Base-by-base conservation (phyloP, 2,329 filamentous ascomycete genomes). In the Cercospora brassicicola region DNA sequence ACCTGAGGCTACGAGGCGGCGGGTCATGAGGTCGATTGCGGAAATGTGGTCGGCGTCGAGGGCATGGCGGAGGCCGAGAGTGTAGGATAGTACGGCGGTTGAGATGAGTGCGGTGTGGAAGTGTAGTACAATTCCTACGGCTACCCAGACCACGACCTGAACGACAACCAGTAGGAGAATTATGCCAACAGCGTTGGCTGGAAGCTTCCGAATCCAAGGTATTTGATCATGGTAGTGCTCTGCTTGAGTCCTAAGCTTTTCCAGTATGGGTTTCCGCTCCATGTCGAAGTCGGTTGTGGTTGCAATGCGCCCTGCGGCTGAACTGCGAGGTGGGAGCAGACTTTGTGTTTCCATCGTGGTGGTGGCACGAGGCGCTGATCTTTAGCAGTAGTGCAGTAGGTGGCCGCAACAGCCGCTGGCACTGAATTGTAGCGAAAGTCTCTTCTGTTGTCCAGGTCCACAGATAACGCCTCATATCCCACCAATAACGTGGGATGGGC, bases 11-110 rank as follows among this genome's bases (percentile, higher is more conserved):
- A 98, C 88, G 26, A 98, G 87, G 6, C 94, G 89, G 2, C 95
- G 87, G 0, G 95, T 98, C 90, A 96, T 96, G 42, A 98, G 86
- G 80, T 98, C 94, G 75, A 98, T 99, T 71, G 94, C 94, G 48
- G 88, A 89, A 71, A 92, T 92, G 77, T 98, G 95, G 80, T 98
- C 94, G n/a, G 94, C 95, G 76, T 98, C 95, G 55, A 98, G 88
- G n/a, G 94, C 94, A 83, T 98, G 94, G 51, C 94, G 90, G 11
- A 98, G 86, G 2, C 94, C 94, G 10, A 98, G 86, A 0, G 92
- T 92, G 79, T 96, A 98, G 28, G 94, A 90, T 0, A 98, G 86
- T 1, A 94, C 89, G 1, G 93, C 92, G 2, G 93, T 90, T 1
- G 91, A 91, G 60, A 94, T 88, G 70, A 97, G 86, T 0, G 84